phyloP scores from a whole-genome alignment of 2,329 filamentous ascomycete species.

The Calonectria pauciramosa region DNA sequence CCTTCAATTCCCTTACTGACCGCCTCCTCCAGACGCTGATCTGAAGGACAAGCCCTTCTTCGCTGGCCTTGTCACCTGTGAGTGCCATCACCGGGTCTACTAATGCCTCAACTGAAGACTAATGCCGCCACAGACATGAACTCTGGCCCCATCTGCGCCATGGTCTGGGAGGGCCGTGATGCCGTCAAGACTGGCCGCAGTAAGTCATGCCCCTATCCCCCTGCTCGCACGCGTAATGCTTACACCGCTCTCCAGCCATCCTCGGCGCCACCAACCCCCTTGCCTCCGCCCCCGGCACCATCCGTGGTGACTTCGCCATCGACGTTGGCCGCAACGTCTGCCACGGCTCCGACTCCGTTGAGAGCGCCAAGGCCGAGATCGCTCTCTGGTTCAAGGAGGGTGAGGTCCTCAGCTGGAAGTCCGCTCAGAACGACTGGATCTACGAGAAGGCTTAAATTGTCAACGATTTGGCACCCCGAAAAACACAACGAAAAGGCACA shows the following conservation, averaged over 20 bases:
- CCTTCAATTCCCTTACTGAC: conserved; percentile 44
- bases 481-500: conserved; percentile 41
- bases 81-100: conserved; percentile 49
- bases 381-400: conserved; percentile 95
- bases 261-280: conserved; percentile 99
- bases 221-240: conserved; percentile 12
- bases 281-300: conserved; percentile 94
- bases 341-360: conserved; percentile 98
- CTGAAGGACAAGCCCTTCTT: conserved; percentile 97
- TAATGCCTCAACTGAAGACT: conserved; percentile 12
- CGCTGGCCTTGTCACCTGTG: conserved; percentile 92
- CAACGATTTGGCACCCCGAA: conserved; percentile 38
- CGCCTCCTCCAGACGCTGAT: conserved; percentile 75
- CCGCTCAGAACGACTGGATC: conserved; percentile 90
- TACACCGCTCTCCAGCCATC: conserved; percentile 69
- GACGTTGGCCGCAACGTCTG: conserved; percentile 94
- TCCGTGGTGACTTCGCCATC: conserved; percentile 93
- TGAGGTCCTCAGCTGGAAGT: conserved; percentile 89
- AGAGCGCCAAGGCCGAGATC: conserved; percentile 99
- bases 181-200: conserved; percentile 98
- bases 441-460: conserved; percentile 84
- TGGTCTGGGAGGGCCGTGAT: conserved; percentile 99
- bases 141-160: conserved; percentile 96
- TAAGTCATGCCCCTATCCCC: conserved; percentile 59
- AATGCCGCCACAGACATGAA: conserved; percentile 80